Evolutionary conservation across 495 filamentous ascomycete species (phyloP).

Genomic region (Lasiosphaeria miniovina): DNA sequence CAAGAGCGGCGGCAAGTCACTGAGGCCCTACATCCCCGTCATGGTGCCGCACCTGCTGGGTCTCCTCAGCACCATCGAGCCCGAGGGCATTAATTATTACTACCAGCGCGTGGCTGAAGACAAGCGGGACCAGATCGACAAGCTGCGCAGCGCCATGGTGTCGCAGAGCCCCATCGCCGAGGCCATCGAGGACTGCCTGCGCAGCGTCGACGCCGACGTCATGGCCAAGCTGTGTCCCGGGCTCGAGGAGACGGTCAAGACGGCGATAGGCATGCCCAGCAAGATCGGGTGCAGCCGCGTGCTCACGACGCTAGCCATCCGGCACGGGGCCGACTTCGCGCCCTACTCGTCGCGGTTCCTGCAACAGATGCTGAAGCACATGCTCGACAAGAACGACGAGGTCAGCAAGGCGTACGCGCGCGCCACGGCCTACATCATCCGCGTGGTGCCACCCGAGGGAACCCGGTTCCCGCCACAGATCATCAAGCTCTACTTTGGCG

Average conservation of each 20-base stretch:
- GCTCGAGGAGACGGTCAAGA: constrained; percentile 75
- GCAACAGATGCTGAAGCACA: constrained; percentile 69
- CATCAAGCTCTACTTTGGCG: constrained; percentile 70
- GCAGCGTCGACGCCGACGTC: constrained; percentile 72
- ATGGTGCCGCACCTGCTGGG: constrained; percentile 78
- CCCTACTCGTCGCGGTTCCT: constrained; percentile 77
- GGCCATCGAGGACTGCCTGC: constrained; percentile 84
- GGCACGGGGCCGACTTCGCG: constrained; percentile 67
- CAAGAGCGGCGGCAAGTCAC: constrained; percentile 71
- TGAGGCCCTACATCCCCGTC: constrained; percentile 75
- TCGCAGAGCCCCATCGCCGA: constrained; percentile 89
- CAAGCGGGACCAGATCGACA: constrained; percentile 81
- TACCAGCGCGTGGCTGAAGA: constrained; percentile 88
- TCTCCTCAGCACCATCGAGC: constrained; percentile 81
- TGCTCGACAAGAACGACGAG: constrained; percentile 87
- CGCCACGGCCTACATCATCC: constrained; percentile 78
- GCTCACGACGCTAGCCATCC: constrained; percentile 80
- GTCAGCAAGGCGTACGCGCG: constrained; percentile 82
- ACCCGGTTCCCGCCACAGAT: constrained; percentile 65
- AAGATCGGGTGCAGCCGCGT: constrained; percentile 88
- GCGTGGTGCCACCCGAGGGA: constrained; percentile 66
- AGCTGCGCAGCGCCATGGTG: constrained; percentile 71
- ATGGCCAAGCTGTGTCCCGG: constrained; percentile 69
- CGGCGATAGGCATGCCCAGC: constrained; percentile 82
- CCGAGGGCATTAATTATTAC: constrained; percentile 82